phyloP scores from a whole-genome alignment of 1,284 basidiomycete genomes.

The Tetrapyrgos nigripes region DNA sequence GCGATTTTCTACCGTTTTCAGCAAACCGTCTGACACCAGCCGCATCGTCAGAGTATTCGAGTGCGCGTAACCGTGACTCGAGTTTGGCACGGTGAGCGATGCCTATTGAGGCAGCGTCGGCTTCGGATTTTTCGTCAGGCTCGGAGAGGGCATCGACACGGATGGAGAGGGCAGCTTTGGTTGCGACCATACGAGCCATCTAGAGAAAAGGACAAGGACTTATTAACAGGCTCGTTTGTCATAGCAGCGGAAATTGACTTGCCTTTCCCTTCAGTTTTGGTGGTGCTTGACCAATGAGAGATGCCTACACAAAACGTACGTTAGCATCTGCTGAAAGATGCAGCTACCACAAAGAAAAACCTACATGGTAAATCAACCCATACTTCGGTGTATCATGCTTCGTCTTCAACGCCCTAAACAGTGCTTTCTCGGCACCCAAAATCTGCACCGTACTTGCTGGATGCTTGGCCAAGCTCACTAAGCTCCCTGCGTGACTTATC shows the following conservation, averaged over 20 bases:
- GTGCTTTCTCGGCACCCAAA: slow-evolving; percentile 97
- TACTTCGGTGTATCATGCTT: slow-evolving; percentile 99
- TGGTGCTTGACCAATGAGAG: slow-evolving; percentile 95
- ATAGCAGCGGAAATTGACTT: slow-evolving; percentile 18
- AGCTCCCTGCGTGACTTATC: slow-evolving; percentile 96
- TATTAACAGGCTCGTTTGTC: slow-evolving; percentile 1
- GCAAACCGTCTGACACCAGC: slow-evolving; percentile 68
- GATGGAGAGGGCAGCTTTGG: slow-evolving; percentile 95
- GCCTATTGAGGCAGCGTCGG: slow-evolving; percentile 84
- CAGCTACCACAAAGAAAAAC: slow-evolving; percentile 29
- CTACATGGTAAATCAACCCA: slow-evolving; percentile 94
- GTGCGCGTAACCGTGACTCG: slow-evolving; percentile 89
- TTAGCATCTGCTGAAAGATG: slow-evolving; percentile 8
- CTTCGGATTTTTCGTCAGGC: slow-evolving; percentile 87
- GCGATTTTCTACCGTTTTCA: slow-evolving; percentile 65
- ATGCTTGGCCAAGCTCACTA: slow-evolving; percentile 95
- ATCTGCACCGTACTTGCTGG: slow-evolving; percentile 99
- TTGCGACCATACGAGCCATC: slow-evolving; percentile 99
- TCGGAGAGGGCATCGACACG: slow-evolving; percentile 97
- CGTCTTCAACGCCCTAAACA: slow-evolving; percentile 98
- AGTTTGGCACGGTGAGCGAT: slow-evolving; percentile 94
- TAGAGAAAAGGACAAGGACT: slow-evolving; percentile 32
- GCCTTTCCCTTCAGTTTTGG: slow-evolving; percentile 99
- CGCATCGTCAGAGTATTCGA: slow-evolving; percentile 85
- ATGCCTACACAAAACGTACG: slow-evolving; percentile 60